Evolutionary conservation across 148 eudicot species (phyloP), one percentile per base, ranked within the genome.

Genomic region (Chenopodium berlandieri): DNA sequence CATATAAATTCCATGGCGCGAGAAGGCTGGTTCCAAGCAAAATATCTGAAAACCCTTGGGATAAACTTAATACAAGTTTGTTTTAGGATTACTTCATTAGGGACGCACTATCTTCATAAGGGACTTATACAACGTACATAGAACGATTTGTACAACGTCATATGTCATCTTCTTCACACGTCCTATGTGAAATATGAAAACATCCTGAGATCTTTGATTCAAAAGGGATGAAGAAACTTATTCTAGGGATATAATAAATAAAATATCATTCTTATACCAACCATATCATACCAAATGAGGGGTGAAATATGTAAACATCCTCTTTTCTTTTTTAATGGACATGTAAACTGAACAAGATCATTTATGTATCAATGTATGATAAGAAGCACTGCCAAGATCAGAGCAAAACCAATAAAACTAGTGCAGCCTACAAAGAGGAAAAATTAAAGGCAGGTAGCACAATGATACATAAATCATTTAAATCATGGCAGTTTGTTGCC

Each of bases 401-500:
- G 73, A 84, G 56, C 63, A 63, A 73, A 23, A 40, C 2, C 20
- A 37, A 79, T 20, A 12, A 54, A 60, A 73, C 16, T 12, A 16
- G 31, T 32, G 50, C 82, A 30, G 22, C 54, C 78, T 47, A 83
- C 56, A 83, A 73, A 79, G 44, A 52, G 48, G 22, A 17, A 40
- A 54, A 70, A 66, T 6, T 72, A 67, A 58, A 40, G 44, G 65
- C 66, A 79, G 75, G 48, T 27, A 54, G 65, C 63, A 82, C 80
- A 84, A 84, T 84, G 86, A 84, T 84, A 58, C 31, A 67, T 79
- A 75, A 75, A 84, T 84, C 86, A 84, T 83, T 73, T 65, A 83
- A 73, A 66, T n/a, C 74, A 64, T 73, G 27, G 62, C 62, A 16
- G 62, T 16, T 17, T 65, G 75, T 34, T 62, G 31, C 48, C 13